Base-by-base conservation (phyloP, 352 stramenopile species). In the Nothophytophthora sp. region DNA sequence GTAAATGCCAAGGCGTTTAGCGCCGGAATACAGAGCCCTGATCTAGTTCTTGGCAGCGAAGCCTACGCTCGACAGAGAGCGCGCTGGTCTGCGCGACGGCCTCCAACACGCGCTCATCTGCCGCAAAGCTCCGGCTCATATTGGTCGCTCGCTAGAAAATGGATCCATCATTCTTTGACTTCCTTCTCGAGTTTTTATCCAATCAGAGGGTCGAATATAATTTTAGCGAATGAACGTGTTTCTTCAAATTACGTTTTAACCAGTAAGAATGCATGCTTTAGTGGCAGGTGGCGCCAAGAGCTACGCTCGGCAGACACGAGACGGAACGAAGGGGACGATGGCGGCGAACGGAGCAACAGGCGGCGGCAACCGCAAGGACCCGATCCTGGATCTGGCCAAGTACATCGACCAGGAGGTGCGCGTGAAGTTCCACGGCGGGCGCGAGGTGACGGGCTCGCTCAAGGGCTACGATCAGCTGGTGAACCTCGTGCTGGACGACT, bases 401-500 rank as follows among this genome's bases (percentile, higher is more conserved):
- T 94, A 98, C 59, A 92, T 98, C 53, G 92, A 98, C 75, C 88
- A 97, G 55, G 78, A 80, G 16, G 91, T 99, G 33, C 91, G 90
- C 48, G 93, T 99, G 36, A 97, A 98, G 72, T 98, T 97, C 53
- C 76, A 97, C 29, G 96, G 95, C 22, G 96, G 96, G 0, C 73
- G 95, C 49, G 93, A 98, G 68, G 76, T 98, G 13, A 76, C 86
- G 49, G 96, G 96, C 49, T 83, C 88, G 35, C 75, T 99, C 33
- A 96, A 97, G 65, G 96, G 96, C 49, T 99, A 98, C 74, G 96
- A 99, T 68, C 90, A 98, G 62, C 73, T 99, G 28, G 92, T 98
- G 30, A 99, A 99, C 81, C 81, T 99, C 33, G 96, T 98, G 37
- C 81, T 99, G 42, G 96, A 99, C 58, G 92, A 99, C 63, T 96